Percentiles rank a stretch among this genome's conserved stretches.
Evolutionary conservation across 1,284 basidiomycete genomes (phyloP).

Genomic region (Pseudozyma pruni): DNA sequence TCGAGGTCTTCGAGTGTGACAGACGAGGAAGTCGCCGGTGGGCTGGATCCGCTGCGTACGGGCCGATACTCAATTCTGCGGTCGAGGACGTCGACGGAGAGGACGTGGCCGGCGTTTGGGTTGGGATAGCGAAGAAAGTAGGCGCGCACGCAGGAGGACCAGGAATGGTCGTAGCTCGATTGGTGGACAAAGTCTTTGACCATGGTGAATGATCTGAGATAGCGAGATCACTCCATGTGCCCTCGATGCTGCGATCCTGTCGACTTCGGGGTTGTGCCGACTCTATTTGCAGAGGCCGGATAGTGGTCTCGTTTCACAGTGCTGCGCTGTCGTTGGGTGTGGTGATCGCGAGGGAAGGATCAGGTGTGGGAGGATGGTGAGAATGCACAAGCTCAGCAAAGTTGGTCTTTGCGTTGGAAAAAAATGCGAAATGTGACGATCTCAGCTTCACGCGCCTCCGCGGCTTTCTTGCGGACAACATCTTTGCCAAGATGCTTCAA

Average conservation of each 20-base stretch:
- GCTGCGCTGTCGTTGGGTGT: too few species aligned
- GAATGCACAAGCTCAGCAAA: background rate
- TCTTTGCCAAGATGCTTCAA: background rate
- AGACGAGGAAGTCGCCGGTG: constrained; percentile 26
- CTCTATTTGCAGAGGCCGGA: too few species aligned
- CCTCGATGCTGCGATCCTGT: too few species aligned
- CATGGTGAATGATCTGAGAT: constrained; percentile 13
- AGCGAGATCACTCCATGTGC: too few species aligned
- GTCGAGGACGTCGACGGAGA: constrained; percentile 93
- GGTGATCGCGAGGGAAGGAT: background rate
- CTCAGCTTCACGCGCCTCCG: background rate
- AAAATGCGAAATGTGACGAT: constrained; percentile 12
- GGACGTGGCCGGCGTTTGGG: constrained; percentile 90
- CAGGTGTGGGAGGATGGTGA: background rate
- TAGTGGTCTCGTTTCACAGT: too few species aligned
- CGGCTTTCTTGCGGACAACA: background rate
- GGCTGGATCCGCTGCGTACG: constrained; percentile 16
- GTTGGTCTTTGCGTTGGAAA: constrained; percentile 6
- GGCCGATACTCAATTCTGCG: constrained; percentile 70
- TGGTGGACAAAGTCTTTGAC: constrained; percentile 51
- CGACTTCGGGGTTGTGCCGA: too few species aligned
- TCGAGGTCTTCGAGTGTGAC: constrained; percentile 62
- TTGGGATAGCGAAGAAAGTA: constrained; percentile 97
- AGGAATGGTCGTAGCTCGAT: constrained; percentile 46
- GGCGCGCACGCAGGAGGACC: constrained; percentile 70